These are phyloP conservation scores for Aspergillus thermomutatus DNA, from an alignment of 2,329 filamentous ascomycete species.

Conservation along the genomic window DNA sequence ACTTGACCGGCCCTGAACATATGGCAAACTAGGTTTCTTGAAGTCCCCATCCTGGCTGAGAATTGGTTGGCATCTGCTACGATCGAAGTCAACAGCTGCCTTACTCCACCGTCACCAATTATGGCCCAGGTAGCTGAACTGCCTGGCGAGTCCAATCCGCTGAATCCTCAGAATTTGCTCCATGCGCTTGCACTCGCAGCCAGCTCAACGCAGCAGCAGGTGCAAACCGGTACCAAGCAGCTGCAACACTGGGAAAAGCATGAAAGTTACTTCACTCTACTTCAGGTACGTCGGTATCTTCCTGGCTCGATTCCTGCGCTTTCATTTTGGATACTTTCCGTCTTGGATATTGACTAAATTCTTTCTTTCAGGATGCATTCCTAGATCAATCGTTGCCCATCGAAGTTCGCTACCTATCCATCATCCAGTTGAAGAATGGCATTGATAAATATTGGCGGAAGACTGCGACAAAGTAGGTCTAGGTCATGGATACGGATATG, in stretches of 20 bases:
- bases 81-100: conserved; percentile 1
- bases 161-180: conserved; percentile 62
- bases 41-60: conserved; percentile 1
- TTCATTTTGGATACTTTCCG: not conserved
- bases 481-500: not conserved
- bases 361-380: conserved; percentile 63
- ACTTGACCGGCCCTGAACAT: not conserved
- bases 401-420: conserved; percentile 80
- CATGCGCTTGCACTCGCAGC: conserved; percentile 62
- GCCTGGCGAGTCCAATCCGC: conserved; percentile 73
- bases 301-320: not conserved
- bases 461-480: conserved; percentile 62
- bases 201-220: conserved; percentile 62
- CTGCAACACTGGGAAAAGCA: conserved; percentile 68
- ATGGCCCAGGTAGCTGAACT: conserved; percentile 76
- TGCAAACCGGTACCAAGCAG: conserved; percentile 65
- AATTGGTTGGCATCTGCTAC: conserved; percentile 4
- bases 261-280: conserved; percentile 62
- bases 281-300: conserved; percentile 57
- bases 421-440: conserved; percentile 95
- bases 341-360: not conserved
- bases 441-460: conserved; percentile 93
- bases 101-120: conserved; percentile 15
- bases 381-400: conserved; percentile 72
- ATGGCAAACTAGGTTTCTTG: conserved; percentile 3